phyloP scores from a whole-genome alignment of 306 rosid species.

The Mimosa bimucronata region DNA sequence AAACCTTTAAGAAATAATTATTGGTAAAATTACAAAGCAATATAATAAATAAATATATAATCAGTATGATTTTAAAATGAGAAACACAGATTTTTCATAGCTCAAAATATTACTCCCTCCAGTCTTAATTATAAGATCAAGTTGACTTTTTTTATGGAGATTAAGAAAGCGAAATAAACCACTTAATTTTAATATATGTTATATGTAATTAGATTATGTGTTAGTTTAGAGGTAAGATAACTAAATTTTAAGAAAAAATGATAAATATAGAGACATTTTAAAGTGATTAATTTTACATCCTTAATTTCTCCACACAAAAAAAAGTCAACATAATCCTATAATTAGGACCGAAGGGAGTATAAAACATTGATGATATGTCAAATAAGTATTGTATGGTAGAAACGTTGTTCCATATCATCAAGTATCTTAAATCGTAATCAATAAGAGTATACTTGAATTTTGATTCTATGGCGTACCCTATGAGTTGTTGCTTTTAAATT shows the following conservation, averaged over 20 bases:
- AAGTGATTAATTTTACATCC: too few species aligned
- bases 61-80: slow-evolving; percentile 6
- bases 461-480: slow-evolving; percentile 1
- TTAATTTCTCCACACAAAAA: too few species aligned
- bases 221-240: too few species aligned
- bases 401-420: slow-evolving; percentile 2
- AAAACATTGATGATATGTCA: slow-evolving; percentile 11
- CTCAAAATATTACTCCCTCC: not conserved
- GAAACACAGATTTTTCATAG: slow-evolving; percentile 17
- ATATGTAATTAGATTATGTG: too few species aligned
- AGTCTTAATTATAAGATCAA: too few species aligned
- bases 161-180: too few species aligned
- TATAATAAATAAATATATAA: slow-evolving; percentile 4
- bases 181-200: too few species aligned
- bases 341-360: too few species aligned
- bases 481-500: slow-evolving; percentile 12
- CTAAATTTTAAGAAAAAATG: too few species aligned
- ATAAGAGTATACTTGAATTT: slow-evolving; percentile 12
- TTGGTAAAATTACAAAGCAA: not conserved
- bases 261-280: too few species aligned
- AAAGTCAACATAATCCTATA: too few species aligned
- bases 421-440: slow-evolving; percentile 17
- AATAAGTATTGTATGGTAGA: not conserved
- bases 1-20: not conserved
- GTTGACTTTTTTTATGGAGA: too few species aligned